phyloP scores from a whole-genome alignment of 2,329 filamentous ascomycete genomes.

The Xylariaceae sp. region DNA sequence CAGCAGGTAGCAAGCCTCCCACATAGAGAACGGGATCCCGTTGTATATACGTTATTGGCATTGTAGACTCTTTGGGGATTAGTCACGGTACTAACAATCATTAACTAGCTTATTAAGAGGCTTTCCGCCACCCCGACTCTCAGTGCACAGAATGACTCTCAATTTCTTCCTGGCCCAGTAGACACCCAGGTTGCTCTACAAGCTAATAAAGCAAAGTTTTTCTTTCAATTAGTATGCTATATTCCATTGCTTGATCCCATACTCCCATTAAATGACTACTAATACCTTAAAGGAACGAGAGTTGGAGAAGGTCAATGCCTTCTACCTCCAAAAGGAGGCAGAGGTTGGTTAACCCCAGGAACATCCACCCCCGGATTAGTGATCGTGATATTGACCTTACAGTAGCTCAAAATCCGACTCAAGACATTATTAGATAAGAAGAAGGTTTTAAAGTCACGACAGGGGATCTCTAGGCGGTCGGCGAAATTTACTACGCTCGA shows the following conservation, averaged over 20 bases:
- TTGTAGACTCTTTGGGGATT: background rate
- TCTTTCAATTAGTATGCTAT: slow-evolving; percentile 87
- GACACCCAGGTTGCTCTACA: slow-evolving; percentile 91
- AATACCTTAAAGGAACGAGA: slow-evolving; percentile 79
- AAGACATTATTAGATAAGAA: slow-evolving; percentile 96
- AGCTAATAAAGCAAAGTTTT: slow-evolving; percentile 98
- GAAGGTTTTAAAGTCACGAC: slow-evolving; percentile 82
- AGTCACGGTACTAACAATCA: slow-evolving; percentile 39
- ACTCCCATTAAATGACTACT: slow-evolving; percentile 41
- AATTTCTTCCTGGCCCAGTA: slow-evolving; percentile 53
- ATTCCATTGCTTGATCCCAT: background rate
- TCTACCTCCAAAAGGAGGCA: slow-evolving; percentile 97
- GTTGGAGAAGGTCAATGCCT: slow-evolving; percentile 96
- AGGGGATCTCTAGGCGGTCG: slow-evolving; percentile 82
- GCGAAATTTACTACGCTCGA: slow-evolving; percentile 94
- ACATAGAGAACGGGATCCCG: slow-evolving; percentile 15
- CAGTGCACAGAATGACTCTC: slow-evolving; percentile 72
- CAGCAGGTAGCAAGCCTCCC: slow-evolving; percentile 14
- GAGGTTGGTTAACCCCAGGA: slow-evolving; percentile 68
- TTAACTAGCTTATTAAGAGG: slow-evolving; percentile 90
- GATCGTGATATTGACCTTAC: slow-evolving; percentile 21
- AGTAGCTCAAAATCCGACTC: slow-evolving; percentile 87
- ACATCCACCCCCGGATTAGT: background rate
- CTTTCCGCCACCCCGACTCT: slow-evolving; percentile 90
- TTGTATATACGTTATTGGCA: slow-evolving; percentile 17